Evolutionary conservation across 257 asterid genomes (phyloP).

Genomic region (Nicotiana paniculata): DNA sequence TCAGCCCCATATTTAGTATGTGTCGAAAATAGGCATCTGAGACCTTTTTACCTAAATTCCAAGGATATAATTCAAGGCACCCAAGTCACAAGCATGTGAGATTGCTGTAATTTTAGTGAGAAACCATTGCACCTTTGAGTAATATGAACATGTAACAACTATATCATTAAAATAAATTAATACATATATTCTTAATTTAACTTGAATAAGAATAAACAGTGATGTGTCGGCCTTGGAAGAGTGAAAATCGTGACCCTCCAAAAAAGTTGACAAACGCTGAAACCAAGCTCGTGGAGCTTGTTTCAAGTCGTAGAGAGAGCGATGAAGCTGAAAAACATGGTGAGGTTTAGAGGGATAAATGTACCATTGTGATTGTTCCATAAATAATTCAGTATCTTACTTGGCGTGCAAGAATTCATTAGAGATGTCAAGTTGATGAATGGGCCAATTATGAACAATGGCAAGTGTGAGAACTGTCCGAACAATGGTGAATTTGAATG

Average conservation of each 20-base stretch:
- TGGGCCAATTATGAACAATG: not conserved
- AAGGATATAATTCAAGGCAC: not conserved
- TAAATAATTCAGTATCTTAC: not conserved
- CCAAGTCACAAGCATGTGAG: not conserved
- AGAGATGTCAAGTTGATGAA: not conserved
- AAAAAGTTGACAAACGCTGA: not conserved
- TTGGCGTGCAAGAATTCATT: not conserved
- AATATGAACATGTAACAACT: not conserved
- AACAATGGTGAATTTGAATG: not conserved
- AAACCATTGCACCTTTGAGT: not conserved
- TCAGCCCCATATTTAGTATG: not conserved
- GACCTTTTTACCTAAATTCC: too few relatives aligned
- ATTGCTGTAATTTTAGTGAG: not conserved
- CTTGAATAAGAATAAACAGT: not conserved
- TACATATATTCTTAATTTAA: not conserved
- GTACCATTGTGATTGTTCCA: not conserved
- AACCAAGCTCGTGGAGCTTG: not conserved
- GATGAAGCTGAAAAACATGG: not conserved
- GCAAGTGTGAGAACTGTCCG: not conserved
- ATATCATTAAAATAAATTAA: too few relatives aligned
- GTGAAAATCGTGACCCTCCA: not conserved
- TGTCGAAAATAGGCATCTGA: not conserved
- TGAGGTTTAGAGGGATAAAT: not conserved
- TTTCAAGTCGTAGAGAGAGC: not conserved
- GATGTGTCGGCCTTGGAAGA: not conserved